Evolutionary conservation across 371 early-diverging fungal genomes (phyloP).

Genomic region (Mortierella sp.): DNA sequence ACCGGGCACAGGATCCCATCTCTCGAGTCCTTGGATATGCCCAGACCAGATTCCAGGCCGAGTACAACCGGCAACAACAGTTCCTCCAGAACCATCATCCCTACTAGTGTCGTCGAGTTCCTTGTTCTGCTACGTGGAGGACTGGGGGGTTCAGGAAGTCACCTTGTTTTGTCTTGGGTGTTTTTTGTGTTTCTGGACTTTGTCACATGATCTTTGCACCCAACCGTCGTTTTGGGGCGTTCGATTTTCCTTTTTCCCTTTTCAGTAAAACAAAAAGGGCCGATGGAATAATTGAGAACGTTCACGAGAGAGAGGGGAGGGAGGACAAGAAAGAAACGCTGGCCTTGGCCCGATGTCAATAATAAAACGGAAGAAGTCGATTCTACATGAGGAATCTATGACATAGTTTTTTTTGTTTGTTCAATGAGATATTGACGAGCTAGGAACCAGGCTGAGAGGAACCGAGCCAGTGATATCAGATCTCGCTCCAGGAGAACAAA

Average conservation of each 20-base stretch:
- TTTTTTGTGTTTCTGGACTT: neutral
- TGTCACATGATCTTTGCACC: neutral
- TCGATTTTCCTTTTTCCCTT: neutral
- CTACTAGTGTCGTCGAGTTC: neutral
- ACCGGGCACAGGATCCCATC: slow-evolving; percentile 42
- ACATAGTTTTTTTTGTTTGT: no score
- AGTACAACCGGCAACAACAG: slow-evolving; percentile 47
- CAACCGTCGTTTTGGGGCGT: neutral
- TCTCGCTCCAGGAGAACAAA: neutral
- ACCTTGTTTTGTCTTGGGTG: neutral
- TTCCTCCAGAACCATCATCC: slow-evolving; percentile 30
- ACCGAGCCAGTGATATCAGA: neutral
- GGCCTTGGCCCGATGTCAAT: no score
- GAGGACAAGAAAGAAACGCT: neutral
- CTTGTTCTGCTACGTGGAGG: neutral
- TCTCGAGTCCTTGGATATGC: slow-evolving; percentile 17
- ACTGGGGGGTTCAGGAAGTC: neutral
- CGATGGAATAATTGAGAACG: neutral
- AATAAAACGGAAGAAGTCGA: no score
- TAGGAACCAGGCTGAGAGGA: neutral
- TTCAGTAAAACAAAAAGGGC: neutral
- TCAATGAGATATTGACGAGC: no score
- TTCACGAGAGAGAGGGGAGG: neutral
- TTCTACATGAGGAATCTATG: no score
- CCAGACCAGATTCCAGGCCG: slow-evolving; percentile 42